Percentiles rank a stretch among this genome's conserved stretches.
These are phyloP conservation scores for Anthoceros angustus DNA, from an alignment of 225 moss, liverwort and hornwort species.

Conservation along the genomic window DNA sequence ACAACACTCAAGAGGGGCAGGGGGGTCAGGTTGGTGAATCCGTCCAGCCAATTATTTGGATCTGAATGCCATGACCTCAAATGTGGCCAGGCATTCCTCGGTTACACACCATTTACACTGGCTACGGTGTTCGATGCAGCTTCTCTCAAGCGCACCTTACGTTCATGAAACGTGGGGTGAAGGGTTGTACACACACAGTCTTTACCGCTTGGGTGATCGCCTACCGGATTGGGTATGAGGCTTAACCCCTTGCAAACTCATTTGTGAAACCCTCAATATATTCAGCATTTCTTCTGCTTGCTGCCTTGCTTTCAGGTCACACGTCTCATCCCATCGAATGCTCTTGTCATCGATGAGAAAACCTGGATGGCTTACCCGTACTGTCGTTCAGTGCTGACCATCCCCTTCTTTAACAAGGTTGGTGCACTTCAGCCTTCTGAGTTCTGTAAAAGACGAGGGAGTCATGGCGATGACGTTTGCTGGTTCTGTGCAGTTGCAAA, in stretches of 20 bases:
- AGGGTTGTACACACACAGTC: slow-evolving; percentile 70
- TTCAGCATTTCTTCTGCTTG: no score
- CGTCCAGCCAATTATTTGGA: not conserved
- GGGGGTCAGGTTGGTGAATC: slow-evolving; percentile 62
- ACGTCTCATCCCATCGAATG: slow-evolving; percentile 76
- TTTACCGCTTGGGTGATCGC: slow-evolving; percentile 85
- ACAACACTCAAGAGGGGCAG: slow-evolving; percentile 71
- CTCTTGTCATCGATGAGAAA: slow-evolving; percentile 89
- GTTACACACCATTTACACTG: not conserved
- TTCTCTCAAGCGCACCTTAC: slow-evolving; percentile 70
- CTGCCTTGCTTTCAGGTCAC: slow-evolving; percentile 15
- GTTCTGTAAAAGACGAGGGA: not conserved
- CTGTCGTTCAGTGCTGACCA: slow-evolving; percentile 61
- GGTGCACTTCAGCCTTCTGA: not conserved
- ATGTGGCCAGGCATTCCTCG: not conserved
- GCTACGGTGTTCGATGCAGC: slow-evolving; percentile 29
- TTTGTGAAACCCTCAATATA: no score
- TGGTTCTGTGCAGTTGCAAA: slow-evolving; percentile 57
- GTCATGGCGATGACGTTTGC: not conserved
- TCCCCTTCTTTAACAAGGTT: slow-evolving; percentile 93
- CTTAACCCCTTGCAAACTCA: no score
- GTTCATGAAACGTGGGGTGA: slow-evolving; percentile 76
- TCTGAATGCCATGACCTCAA: not conserved
- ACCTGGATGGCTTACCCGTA: slow-evolving; percentile 96
- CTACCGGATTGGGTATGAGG: slow-evolving; percentile 76